phyloP scores from a whole-genome alignment of 2,329 filamentous ascomycete species.

The Beauveria rudraprayagi region DNA sequence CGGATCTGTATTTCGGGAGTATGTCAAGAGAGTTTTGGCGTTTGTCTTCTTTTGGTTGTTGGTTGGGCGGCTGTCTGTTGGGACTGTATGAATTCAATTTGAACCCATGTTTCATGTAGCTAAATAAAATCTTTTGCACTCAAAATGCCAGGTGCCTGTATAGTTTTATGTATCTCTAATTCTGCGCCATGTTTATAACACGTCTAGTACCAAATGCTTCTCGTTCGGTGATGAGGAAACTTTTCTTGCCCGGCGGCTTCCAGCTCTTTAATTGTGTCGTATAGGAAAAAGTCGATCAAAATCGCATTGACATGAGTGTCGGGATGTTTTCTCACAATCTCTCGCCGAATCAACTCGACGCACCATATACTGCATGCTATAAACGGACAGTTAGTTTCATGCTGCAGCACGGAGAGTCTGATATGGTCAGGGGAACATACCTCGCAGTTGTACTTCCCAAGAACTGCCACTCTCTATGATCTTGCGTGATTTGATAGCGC shows the following conservation, averaged over 20 bases:
- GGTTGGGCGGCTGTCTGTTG: not conserved
- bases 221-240: conserved; percentile 73
- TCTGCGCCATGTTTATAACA: not conserved
- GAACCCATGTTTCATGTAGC: not conserved
- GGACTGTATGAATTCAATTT: not conserved
- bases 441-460: conserved; percentile 84
- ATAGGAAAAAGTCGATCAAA: conserved; percentile 93
- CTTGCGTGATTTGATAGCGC: conserved; percentile 56
- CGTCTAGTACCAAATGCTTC: conserved; percentile 84
- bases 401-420: not conserved
- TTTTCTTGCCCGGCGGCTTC: conserved; percentile 55
- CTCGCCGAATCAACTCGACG: conserved; percentile 75
- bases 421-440: conserved; percentile 29
- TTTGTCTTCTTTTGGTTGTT: conserved; percentile 7
- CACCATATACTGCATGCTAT: conserved; percentile 90
- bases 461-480: conserved; percentile 61
- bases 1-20: not conserved
- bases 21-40: conserved; percentile 9
- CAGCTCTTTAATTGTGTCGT: conserved; percentile 84
- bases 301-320: conserved; percentile 74
- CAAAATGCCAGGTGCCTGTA: not conserved
- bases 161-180: not conserved
- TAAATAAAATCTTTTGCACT: not conserved
- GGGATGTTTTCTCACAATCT: conserved; percentile 69
- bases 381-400: conserved; percentile 9